phyloP scores from a whole-genome alignment of 192 early-diverging fungal species.

The Obelidium mucronatum region DNA sequence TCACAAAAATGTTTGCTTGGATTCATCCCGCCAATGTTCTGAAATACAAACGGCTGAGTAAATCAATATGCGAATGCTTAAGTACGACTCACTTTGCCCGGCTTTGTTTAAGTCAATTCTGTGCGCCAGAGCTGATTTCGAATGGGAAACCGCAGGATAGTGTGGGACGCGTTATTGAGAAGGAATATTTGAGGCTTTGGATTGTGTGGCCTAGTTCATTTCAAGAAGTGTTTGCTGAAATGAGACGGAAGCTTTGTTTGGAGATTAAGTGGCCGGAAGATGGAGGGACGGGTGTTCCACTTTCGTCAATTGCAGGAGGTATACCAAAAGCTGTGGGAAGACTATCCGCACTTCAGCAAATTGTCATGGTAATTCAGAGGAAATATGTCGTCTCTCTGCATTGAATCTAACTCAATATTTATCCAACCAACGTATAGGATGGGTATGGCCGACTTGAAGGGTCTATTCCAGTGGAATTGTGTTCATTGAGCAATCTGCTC shows the following conservation, averaged over 20 bases:
- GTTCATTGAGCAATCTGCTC: neutral
- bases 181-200: neutral
- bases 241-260: neutral
- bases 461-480: neutral
- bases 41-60: neutral
- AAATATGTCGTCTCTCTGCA: no score
- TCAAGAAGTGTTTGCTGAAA: neutral
- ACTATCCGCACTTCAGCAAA: neutral
- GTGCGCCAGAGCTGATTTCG: no score
- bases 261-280: neutral
- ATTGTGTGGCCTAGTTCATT: neutral
- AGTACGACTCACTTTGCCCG: neutral
- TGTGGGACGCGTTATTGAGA: neutral
- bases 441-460: neutral
- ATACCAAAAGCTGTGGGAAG: neutral
- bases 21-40: slow-evolving; percentile 2
- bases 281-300: neutral
- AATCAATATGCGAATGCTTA: neutral
- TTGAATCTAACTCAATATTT: no score
- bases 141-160: neutral
- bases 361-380: no score
- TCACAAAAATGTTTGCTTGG: neutral
- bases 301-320: neutral
- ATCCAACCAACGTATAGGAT: no score
- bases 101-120: neutral